Evolutionary conservation across 225 moss, liverwort and hornwort genomes (phyloP), one percentile per base, ranked within the genome.

Genomic region (Lunularia cruciata): DNA sequence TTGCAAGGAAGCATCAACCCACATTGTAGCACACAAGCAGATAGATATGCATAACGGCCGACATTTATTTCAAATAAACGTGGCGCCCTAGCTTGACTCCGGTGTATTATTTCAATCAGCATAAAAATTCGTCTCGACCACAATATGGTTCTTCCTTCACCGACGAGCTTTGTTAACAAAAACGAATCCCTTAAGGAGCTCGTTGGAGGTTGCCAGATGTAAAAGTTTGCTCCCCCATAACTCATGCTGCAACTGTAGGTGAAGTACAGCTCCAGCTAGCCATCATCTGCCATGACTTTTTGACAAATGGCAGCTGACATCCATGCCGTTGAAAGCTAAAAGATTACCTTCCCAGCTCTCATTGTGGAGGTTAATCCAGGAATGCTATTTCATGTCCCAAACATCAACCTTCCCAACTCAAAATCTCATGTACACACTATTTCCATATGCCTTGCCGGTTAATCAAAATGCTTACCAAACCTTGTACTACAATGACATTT

Each of bases 231-330:
- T 60, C 67, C 39, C 73, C 57, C 34, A 40, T 36, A 46, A 54
- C 68, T 73, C 68, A 57, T 39, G 51, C 63, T 22, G 67, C 77
- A 47, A 23, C 61, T 8, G 3, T 30, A 36, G 14, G n/a, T 23
- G 11, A 5, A 20, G 20, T 72, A 54, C 72, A 68, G 46, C 60
- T 60, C 42, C 60, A 67, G 72, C 67, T 67, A 72, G 68, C 77
- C 46, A 72, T 63, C 63, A 69, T 78, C 56, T 16, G 73, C 57
- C 73, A 40, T 47, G 12, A 72, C 55, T 67, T 72, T 67, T 54
- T 61, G 40, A 73, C 62, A 57, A 25, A 63, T 63, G 63, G 30
- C 78, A 73, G 69, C 78, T 68, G 54, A 46, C 27, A 35, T 47
- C 46, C 39, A 57, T 57, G 73, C 73, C 63, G 68, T 38, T 32